Conservation (phyloP, 108 stramenopile genomes). For the Thalassiosira profunda region DNA sequence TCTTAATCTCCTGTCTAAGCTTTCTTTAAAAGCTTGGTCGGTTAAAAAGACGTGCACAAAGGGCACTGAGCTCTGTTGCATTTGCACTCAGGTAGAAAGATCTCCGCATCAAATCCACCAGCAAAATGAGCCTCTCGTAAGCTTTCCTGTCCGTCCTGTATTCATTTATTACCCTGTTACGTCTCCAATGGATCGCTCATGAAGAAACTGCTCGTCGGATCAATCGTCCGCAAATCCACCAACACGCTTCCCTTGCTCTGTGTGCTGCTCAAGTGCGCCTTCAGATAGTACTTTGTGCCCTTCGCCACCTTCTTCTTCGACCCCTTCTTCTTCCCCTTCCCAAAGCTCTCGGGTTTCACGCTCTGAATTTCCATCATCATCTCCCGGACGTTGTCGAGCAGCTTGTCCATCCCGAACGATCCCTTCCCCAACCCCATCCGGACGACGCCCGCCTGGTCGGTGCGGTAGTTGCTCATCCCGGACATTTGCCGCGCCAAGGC, state of each 20-base stretch:
- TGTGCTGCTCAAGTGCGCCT: slow-evolving; percentile 68
- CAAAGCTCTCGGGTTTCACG: slow-evolving; percentile 81
- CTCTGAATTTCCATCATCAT: slow-evolving; percentile 72
- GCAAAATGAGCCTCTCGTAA: too few relatives aligned
- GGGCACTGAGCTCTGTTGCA: too few relatives aligned
- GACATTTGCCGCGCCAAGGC: slow-evolving; percentile 69
- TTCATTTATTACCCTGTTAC: background rate
- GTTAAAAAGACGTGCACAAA: too few relatives aligned
- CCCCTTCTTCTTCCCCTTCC: slow-evolving; percentile 75
- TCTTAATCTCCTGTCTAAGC: too few relatives aligned
- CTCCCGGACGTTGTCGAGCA: slow-evolving; percentile 75
- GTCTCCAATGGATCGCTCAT: slow-evolving; percentile 48
- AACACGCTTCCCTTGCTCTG: slow-evolving; percentile 69
- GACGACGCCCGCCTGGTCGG: slow-evolving; percentile 89
- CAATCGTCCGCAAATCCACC: slow-evolving; percentile 82
- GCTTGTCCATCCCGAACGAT: slow-evolving; percentile 62
- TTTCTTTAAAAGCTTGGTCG: too few relatives aligned
- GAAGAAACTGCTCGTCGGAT: slow-evolving; percentile 78
- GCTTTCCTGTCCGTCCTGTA: background rate
- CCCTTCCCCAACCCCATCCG: slow-evolving; percentile 94
- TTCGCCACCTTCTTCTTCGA: slow-evolving; percentile 46
- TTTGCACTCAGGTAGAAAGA: too few relatives aligned
- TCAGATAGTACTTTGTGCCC: slow-evolving; percentile 78
- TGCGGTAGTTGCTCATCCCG: slow-evolving; percentile 85
- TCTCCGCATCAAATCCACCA: too few relatives aligned